phyloP scores from a whole-genome alignment of 495 filamentous ascomycete species.

The Penicillium dipodomyicola region DNA sequence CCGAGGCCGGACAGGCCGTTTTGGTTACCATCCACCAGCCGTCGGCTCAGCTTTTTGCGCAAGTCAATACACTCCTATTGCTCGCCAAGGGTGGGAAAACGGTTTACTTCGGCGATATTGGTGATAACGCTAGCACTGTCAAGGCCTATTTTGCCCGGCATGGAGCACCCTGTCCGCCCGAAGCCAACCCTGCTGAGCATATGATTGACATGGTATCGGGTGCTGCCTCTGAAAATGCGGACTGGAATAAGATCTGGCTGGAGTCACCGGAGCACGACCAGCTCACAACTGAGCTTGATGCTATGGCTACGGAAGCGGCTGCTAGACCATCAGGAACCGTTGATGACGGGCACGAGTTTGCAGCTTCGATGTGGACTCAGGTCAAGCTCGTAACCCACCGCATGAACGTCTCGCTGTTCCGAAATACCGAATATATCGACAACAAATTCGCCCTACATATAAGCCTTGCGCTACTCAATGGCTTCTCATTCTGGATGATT shows the following conservation, averaged over 20 bases:
- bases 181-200: slow-evolving; percentile 83
- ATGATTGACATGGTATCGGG: slow-evolving; percentile 76
- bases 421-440: slow-evolving; percentile 59
- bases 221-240: slow-evolving; percentile 26
- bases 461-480: slow-evolving; percentile 28
- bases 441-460: slow-evolving; percentile 51
- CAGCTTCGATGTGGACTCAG: slow-evolving; percentile 54
- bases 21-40: slow-evolving; percentile 68
- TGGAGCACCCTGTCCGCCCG: slow-evolving; percentile 65
- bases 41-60: slow-evolving; percentile 62
- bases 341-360: slow-evolving; percentile 50
- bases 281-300: slow-evolving; percentile 50
- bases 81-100: slow-evolving; percentile 64
- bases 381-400: slow-evolving; percentile 53
- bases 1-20: too few species aligned
- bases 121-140: slow-evolving; percentile 44
- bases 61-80: slow-evolving; percentile 67
- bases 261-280: slow-evolving; percentile 26
- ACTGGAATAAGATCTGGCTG: slow-evolving; percentile 64
- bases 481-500: slow-evolving; percentile 37
- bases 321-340: slow-evolving; percentile 25
- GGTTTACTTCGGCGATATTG: slow-evolving; percentile 66
- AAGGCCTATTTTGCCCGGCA: slow-evolving; percentile 74
- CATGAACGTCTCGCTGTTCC: slow-evolving; percentile 53
- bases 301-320: slow-evolving; percentile 42